These are phyloP conservation scores for Bryoglossum gracile DNA, from an alignment of 495 filamentous ascomycete genomes.

Conservation along the genomic window DNA sequence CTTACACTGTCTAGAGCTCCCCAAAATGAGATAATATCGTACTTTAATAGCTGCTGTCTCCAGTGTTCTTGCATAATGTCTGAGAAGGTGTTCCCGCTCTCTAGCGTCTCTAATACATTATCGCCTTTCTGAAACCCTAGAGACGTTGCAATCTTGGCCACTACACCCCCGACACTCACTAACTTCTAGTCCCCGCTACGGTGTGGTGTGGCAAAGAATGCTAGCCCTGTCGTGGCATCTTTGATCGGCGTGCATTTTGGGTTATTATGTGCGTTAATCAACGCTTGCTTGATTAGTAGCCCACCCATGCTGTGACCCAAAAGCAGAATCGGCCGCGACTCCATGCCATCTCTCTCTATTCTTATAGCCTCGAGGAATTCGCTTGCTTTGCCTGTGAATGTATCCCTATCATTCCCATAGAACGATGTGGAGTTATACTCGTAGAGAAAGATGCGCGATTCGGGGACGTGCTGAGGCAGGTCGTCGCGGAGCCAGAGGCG, in stretches of 20 bases:
- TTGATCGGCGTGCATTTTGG: conserved; percentile 2
- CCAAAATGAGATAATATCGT: conserved; percentile 22
- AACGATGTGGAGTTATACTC: conserved; percentile 24
- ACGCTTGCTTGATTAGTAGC: conserved; percentile 30
- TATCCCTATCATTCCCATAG: conserved; percentile 22
- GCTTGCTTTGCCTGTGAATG: conserved; percentile 23
- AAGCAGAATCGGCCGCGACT: conserved; percentile 28
- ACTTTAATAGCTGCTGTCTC: conserved; percentile 16
- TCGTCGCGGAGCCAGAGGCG: conserved; percentile 29
- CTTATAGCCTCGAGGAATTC: conserved; percentile 22
- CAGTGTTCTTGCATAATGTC: conserved; percentile 18
- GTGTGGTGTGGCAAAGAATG: conserved; percentile 28
- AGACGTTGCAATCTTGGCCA: conserved; percentile 15
- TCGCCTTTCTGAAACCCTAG: conserved; percentile 18
- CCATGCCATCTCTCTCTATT: conserved; percentile 14
- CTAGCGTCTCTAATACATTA: conserved; percentile 16
- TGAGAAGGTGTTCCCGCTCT: conserved; percentile 15
- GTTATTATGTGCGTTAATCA: conserved; percentile 7
- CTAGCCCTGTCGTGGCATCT: conserved; percentile 6
- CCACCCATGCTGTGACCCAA: conserved; percentile 35
- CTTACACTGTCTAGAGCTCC: conserved; percentile 14
- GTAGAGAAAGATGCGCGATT: conserved; percentile 27
- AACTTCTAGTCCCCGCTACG: conserved; percentile 18
- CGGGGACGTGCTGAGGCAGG: conserved; percentile 23
- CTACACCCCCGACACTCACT: conserved; percentile 11